Conservation (phyloP, 495 filamentous ascomycete genomes). For the Ramalina intermedia region DNA sequence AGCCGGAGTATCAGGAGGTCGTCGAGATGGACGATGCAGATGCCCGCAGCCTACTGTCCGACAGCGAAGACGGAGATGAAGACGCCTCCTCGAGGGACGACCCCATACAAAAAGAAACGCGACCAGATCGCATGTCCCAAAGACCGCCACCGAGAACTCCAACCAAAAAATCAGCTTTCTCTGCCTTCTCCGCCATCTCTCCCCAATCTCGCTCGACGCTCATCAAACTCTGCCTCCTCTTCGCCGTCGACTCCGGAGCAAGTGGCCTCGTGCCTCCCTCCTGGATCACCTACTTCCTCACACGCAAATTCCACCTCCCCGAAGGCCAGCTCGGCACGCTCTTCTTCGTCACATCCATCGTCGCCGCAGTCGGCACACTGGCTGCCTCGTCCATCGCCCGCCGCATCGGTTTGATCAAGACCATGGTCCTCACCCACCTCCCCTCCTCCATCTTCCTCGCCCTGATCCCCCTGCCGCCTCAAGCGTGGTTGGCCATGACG, state of each 20-base stretch:
- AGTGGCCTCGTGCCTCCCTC: conserved; percentile 54
- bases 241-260: conserved; percentile 65
- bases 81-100: not conserved
- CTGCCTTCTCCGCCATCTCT: conserved; percentile 37
- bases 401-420: conserved; percentile 65
- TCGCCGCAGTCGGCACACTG: conserved; percentile 52
- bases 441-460: conserved; percentile 61
- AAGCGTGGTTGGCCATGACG: conserved; percentile 38
- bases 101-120: not conserved
- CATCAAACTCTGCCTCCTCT: conserved; percentile 55
- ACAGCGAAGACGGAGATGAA: conserved; percentile 9
- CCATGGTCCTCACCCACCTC: conserved; percentile 79
- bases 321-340: conserved; percentile 59
- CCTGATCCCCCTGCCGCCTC: conserved; percentile 47
- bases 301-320: conserved; percentile 53
- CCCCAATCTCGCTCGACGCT: conserved; percentile 43
- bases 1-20: conserved; percentile 14
- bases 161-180: conserved; percentile 11
- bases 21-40: conserved; percentile 9
- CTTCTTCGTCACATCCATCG: conserved; percentile 50
- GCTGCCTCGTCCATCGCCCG: conserved; percentile 62
- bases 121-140: too few species aligned
- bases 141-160: not conserved
- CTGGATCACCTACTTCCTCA: conserved; percentile 65
- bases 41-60: conserved; percentile 11